A percentile compares a stretch with the other conserved stretches of the same genome.
Evolutionary conservation across 2,329 filamentous ascomycete species (phyloP).

Genomic region (Fusarium humuli): DNA sequence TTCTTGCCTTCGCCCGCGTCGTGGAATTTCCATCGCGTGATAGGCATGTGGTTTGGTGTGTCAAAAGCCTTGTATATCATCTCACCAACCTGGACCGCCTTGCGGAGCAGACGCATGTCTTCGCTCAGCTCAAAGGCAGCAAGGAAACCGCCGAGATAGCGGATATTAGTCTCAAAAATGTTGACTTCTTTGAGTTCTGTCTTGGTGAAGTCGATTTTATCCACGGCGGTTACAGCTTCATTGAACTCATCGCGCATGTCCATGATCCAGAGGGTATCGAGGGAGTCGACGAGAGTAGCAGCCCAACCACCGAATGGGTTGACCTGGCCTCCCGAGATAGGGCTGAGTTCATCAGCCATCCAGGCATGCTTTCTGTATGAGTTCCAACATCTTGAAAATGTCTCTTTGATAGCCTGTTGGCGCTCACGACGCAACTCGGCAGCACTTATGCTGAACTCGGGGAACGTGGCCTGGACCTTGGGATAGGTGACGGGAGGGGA

Average conservation of each 20-base stretch:
- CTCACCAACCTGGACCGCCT: slow-evolving; percentile 72
- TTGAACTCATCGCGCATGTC: slow-evolving; percentile 73
- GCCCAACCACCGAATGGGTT: slow-evolving; percentile 75
- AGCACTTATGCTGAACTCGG: slow-evolving; percentile 41
- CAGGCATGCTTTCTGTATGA: slow-evolving; percentile 73
- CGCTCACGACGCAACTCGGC: slow-evolving; percentile 51
- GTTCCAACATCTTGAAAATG: slow-evolving; percentile 60
- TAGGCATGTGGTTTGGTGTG: slow-evolving; percentile 75
- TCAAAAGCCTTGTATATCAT: slow-evolving; percentile 75
- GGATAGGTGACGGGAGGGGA: slow-evolving; percentile 47
- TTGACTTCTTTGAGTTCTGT: slow-evolving; percentile 64
- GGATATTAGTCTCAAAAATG: slow-evolving; percentile 77
- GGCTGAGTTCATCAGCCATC: slow-evolving; percentile 72
- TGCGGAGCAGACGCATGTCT: slow-evolving; percentile 66
- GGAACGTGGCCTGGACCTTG: slow-evolving; percentile 50
- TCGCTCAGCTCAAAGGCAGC: slow-evolving; percentile 76
- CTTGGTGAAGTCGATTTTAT: slow-evolving; percentile 70
- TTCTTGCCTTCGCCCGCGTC: slow-evolving; percentile 49
- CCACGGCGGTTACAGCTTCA: slow-evolving; percentile 68
- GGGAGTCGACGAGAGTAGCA: slow-evolving; percentile 73
- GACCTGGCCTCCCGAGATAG: slow-evolving; percentile 62
- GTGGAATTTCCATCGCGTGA: slow-evolving; percentile 60
- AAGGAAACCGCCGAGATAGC: slow-evolving; percentile 76
- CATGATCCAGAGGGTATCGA: slow-evolving; percentile 81
- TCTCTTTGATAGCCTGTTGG: slow-evolving; percentile 55